Percentiles rank a stretch among this genome's conserved stretches.
These are phyloP conservation scores for Podaxis mareebaensis DNA, from an alignment of 768 basidiomycete species.

Conservation along the genomic window DNA sequence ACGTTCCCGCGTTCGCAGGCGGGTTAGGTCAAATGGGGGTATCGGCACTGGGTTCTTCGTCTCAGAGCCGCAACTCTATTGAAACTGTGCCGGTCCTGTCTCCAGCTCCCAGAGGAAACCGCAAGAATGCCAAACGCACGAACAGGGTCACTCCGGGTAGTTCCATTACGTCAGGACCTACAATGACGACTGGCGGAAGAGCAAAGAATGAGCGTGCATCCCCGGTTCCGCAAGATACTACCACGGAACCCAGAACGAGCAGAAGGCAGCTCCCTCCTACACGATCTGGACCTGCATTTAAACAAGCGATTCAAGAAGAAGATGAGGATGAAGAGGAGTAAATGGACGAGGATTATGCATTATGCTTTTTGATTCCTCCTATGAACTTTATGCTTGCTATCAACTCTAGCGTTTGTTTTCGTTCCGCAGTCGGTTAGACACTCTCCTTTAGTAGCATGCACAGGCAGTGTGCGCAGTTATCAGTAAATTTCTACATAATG, in stretches of 20 bases:
- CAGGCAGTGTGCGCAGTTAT: conserved; percentile 7
- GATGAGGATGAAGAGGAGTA: conserved; percentile 78
- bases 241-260: conserved; percentile 50
- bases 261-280: conserved; percentile 68
- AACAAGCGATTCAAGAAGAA: conserved; percentile 78
- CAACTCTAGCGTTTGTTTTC: neutral
- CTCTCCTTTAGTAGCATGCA: conserved; percentile 4
- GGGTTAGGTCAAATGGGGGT: conserved; percentile 70
- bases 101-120: conserved; percentile 52
- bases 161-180: conserved; percentile 21
- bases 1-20: conserved; percentile 69
- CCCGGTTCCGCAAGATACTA: conserved; percentile 55
- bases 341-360: conserved; percentile 18
- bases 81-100: conserved; percentile 40
- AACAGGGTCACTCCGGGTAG: conserved; percentile 24
- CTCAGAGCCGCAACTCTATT: conserved; percentile 34
- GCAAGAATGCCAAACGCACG: conserved; percentile 33
- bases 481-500: conserved; percentile 5
- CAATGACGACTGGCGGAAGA: conserved; percentile 29
- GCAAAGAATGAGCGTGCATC: conserved; percentile 61
- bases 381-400: conserved; percentile 7
- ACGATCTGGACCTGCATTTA: conserved; percentile 73
- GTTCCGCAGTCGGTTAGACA: neutral
- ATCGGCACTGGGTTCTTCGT: conserved; percentile 29
- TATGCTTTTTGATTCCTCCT: conserved; percentile 7